These are phyloP conservation scores for Xylaria sp. DNA, from an alignment of 2,329 filamentous ascomycete species.

Conservation along the genomic window DNA sequence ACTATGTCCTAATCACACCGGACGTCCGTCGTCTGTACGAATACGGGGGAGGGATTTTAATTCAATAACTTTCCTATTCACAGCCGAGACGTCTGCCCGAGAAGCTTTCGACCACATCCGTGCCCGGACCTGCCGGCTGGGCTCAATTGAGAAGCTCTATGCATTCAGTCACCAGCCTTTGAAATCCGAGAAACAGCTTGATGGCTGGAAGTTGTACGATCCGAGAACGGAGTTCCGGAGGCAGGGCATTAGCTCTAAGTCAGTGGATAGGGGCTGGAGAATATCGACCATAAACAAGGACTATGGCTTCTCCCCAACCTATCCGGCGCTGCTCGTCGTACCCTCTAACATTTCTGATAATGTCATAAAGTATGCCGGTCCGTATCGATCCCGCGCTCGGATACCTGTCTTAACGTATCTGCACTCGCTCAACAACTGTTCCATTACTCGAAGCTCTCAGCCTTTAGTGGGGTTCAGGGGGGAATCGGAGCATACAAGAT, in stretches of 20 bases:
- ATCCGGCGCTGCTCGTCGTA: slow-evolving; percentile 78
- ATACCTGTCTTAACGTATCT: slow-evolving; percentile 90
- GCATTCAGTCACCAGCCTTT: slow-evolving; percentile 81
- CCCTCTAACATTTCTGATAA: slow-evolving; percentile 93
- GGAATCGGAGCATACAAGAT: slow-evolving; percentile 90
- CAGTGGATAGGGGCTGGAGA: slow-evolving; percentile 75
- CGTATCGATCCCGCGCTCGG: slow-evolving; percentile 80
- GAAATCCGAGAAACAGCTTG: slow-evolving; percentile 64
- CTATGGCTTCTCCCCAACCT: slow-evolving; percentile 88
- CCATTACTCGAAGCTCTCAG: slow-evolving; percentile 91
- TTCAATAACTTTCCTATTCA: slow-evolving; percentile 86
- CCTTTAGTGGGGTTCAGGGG: slow-evolving; percentile 76
- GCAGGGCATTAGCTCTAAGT: slow-evolving; percentile 80
- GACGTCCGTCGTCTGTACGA: slow-evolving; percentile 74
- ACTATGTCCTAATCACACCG: slow-evolving; percentile 63
- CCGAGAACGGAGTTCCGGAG: slow-evolving; percentile 78
- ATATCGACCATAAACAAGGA: slow-evolving; percentile 85
- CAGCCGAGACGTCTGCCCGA: slow-evolving; percentile 65
- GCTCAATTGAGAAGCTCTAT: slow-evolving; percentile 80
- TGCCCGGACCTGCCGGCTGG: slow-evolving; percentile 71
- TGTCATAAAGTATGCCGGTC: slow-evolving; percentile 85
- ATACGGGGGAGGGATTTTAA: slow-evolving; percentile 90
- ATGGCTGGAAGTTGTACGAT: slow-evolving; percentile 83
- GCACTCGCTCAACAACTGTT: slow-evolving; percentile 95
- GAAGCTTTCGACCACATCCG: slow-evolving; percentile 87